These are phyloP conservation scores for Coniochaeta pulveracea DNA, from an alignment of 2,329 filamentous ascomycete species.

Conservation along the genomic window DNA sequence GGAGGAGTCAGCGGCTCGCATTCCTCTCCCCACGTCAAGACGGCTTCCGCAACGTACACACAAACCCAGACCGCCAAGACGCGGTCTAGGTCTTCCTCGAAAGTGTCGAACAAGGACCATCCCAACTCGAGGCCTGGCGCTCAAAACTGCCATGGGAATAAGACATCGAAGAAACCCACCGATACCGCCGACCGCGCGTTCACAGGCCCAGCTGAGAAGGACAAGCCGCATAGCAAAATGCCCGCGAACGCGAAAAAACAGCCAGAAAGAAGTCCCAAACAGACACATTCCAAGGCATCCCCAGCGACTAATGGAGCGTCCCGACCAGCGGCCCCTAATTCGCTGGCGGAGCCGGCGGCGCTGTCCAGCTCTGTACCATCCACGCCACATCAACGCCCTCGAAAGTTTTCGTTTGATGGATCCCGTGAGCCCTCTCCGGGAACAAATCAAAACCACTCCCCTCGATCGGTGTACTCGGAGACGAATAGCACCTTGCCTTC, in stretches of 20 bases:
- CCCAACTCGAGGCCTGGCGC: constrained; percentile 31
- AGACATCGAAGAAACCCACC: constrained; percentile 35
- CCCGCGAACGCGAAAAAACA: constrained; percentile 17
- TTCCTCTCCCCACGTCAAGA: constrained; percentile 40
- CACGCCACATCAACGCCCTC: constrained; percentile 80
- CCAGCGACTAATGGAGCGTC: constrained; percentile 8
- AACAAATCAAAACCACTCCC: constrained; percentile 67
- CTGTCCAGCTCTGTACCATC: constrained; percentile 87
- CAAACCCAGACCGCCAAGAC: constrained; percentile 45
- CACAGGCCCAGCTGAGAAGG: constrained; percentile 43
- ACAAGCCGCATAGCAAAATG: constrained; percentile 35
- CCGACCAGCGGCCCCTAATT: constrained; percentile 8
- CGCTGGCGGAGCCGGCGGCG: constrained; percentile 13
- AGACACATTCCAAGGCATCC: constrained; percentile 14
- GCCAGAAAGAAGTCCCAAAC: constrained; percentile 26
- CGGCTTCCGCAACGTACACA: constrained; percentile 43
- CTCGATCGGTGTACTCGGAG: constrained; percentile 82
- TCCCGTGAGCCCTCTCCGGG: constrained; percentile 73
- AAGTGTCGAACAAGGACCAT: constrained; percentile 44
- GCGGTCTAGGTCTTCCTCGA: constrained; percentile 47
- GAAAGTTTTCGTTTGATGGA: constrained; percentile 62
- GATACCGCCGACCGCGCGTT: constrained; percentile 51
- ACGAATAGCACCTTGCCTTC: constrained; percentile 65
- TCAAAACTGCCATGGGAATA: constrained; percentile 55
- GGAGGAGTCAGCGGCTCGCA: constrained; percentile 40